Conservation (phyloP, 495 filamentous ascomycete species). For the Mytilinidion resinicola region DNA sequence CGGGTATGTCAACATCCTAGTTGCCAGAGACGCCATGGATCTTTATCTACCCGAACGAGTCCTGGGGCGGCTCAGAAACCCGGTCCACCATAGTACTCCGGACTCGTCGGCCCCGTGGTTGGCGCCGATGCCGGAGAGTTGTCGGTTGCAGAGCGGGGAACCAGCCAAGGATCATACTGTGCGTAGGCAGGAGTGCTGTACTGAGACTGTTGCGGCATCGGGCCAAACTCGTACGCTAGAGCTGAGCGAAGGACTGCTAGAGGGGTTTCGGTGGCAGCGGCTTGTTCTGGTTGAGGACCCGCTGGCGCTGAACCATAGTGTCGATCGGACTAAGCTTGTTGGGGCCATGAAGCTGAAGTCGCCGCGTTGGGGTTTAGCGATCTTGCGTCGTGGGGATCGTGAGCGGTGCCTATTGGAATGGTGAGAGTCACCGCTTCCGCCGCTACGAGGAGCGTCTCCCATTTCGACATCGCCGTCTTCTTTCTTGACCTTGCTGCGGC, state of each 20-base stretch:
- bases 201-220: slow-evolving; percentile 21
- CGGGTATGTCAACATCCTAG: too few species aligned
- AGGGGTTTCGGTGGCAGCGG: slow-evolving; percentile 21
- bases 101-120: slow-evolving; percentile 53
- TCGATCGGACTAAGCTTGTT: slow-evolving; percentile 63
- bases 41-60: too few species aligned
- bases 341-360: slow-evolving; percentile 39
- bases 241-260: slow-evolving; percentile 21
- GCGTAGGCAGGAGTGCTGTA: slow-evolving; percentile 22
- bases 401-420: slow-evolving; percentile 76
- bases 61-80: slow-evolving; percentile 42
- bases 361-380: too few species aligned
- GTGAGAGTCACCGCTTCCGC: slow-evolving; percentile 71
- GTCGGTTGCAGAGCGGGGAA: slow-evolving; percentile 48
- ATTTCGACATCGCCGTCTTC: slow-evolving; percentile 60
- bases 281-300: slow-evolving; percentile 33
- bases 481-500: slow-evolving; percentile 36
- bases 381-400: slow-evolving; percentile 77
- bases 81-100: slow-evolving; percentile 42
- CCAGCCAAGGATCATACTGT: slow-evolving; percentile 48
- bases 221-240: slow-evolving; percentile 13
- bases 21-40: too few species aligned
- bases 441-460: slow-evolving; percentile 58
- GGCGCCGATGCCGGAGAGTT: slow-evolving; percentile 65
- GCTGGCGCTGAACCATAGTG: slow-evolving; percentile 51